phyloP scores from a whole-genome alignment of 2,329 filamentous ascomycete genomes.

The Pyricularia pennisetigena region DNA sequence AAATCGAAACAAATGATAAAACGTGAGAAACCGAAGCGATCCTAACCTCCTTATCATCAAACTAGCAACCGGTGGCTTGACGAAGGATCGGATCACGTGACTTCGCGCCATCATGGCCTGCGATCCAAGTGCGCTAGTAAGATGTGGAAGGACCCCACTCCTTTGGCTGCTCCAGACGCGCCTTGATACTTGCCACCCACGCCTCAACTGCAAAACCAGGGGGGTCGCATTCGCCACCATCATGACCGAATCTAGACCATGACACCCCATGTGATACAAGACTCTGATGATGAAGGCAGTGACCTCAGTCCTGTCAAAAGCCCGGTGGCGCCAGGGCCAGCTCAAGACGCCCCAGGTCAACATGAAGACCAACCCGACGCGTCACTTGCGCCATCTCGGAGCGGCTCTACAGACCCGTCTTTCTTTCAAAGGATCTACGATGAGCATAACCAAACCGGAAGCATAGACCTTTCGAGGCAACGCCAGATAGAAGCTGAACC shows the following conservation, averaged over 20 bases:
- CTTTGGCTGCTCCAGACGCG: background rate
- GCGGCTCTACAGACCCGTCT: constrained; percentile 34
- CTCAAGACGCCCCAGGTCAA: background rate
- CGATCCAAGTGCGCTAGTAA: background rate
- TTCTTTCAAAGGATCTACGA: constrained; percentile 38
- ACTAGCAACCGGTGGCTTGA: too few species aligned
- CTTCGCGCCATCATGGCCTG: background rate
- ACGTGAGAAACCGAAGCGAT: background rate
- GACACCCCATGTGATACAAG: constrained; percentile 18
- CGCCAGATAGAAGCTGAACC: background rate
- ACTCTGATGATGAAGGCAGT: constrained; percentile 22
- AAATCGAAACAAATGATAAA: background rate
- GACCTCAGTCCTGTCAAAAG: constrained; percentile 15
- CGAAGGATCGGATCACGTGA: background rate
- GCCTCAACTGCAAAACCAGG: background rate
- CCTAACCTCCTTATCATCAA: background rate
- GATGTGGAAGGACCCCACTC: background rate
- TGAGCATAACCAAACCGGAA: constrained; percentile 22
- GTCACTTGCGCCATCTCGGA: constrained; percentile 6
- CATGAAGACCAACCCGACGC: background rate
- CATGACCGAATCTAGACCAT: constrained; percentile 9
- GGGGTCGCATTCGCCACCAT: background rate
- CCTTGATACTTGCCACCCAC: background rate
- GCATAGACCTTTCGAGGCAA: background rate
- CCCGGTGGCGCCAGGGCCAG: constrained; percentile 3